phyloP scores from a whole-genome alignment of 1,284 basidiomycete species.

The Cryptococcus hybrid region DNA sequence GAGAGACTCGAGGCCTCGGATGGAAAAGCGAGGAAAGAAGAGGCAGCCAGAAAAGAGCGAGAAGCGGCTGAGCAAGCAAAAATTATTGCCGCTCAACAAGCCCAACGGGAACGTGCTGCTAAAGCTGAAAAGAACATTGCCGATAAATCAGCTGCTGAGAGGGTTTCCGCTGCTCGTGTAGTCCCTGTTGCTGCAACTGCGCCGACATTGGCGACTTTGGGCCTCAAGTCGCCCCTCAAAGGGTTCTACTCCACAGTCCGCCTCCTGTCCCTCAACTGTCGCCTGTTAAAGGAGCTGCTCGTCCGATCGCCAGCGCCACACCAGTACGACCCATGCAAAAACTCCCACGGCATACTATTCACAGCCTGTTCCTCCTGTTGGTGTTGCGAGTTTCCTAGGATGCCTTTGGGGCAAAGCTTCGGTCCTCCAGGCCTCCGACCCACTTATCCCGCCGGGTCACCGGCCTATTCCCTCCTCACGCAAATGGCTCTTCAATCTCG shows the following conservation, averaged over 20 bases:
- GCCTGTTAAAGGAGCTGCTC: conserved; percentile 74
- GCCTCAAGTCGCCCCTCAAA: conserved; percentile 20
- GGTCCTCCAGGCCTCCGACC: conserved; percentile 24
- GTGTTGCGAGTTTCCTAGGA: conserved; percentile 13
- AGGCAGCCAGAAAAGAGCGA: conserved; percentile 30
- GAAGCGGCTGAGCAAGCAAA: conserved; percentile 42
- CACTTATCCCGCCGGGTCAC: conserved; percentile 7
- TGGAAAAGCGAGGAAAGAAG: conserved; percentile 36
- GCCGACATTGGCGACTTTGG: conserved; percentile 2
- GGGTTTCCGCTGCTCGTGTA: conserved; percentile 5
- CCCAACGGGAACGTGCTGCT: conserved; percentile 19
- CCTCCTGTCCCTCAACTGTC: conserved; percentile 70
- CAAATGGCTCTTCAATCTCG: conserved; percentile 30
- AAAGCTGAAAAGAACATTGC: conserved; percentile 26
- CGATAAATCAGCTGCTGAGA: conserved; percentile 30
- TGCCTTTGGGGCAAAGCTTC: conserved; percentile 19
- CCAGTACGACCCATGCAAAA: conserved; percentile 22
- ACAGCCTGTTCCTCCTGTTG: conserved; percentile 24
- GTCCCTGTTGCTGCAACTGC: conserved; percentile 7
- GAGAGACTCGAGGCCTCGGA: conserved; percentile 39
- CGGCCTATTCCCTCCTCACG: conserved; percentile 29
- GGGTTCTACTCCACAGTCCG: conserved; percentile 22
- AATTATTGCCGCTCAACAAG: conserved; percentile 40
- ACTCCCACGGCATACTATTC: conserved; percentile 36
- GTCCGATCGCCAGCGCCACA: conserved; percentile 81